Evolutionary conservation across 139 green algal species (phyloP).

Genomic region (Edaphochlamys debaryana): DNA sequence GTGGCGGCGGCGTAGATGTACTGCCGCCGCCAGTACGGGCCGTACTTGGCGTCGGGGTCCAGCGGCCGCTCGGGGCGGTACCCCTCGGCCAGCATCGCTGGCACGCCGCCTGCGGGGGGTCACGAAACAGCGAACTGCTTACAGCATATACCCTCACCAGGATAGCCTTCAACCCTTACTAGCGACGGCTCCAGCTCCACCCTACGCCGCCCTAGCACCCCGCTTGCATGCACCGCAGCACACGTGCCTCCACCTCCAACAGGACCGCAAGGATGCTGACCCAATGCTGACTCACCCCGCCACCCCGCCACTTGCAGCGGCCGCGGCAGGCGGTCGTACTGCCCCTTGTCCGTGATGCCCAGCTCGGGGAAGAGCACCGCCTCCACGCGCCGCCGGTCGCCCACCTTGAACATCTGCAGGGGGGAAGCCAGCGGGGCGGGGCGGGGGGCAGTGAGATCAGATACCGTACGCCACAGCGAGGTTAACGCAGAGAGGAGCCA

Average conservation of each 20-base stretch:
- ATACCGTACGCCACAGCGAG: too few relatives aligned
- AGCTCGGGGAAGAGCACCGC: constrained; percentile 62
- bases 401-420: constrained; percentile 64
- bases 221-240: too few relatives aligned
- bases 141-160: too few relatives aligned
- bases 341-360: constrained; percentile 47
- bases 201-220: too few relatives aligned
- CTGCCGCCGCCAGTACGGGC: constrained; percentile 68
- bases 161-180: too few relatives aligned
- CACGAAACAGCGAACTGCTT: too few relatives aligned
- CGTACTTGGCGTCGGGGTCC: constrained; percentile 43
- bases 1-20: constrained; percentile 96
- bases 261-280: too few relatives aligned
- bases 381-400: constrained; percentile 63
- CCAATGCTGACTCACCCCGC: constrained; percentile 38
- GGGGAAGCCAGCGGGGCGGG: too few relatives aligned
- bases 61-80: constrained; percentile 4
- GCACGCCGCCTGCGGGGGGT: constrained; percentile 34
- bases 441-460: too few relatives aligned
- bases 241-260: too few relatives aligned
- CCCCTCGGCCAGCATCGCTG: constrained; percentile 42
- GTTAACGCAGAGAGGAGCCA: too few relatives aligned
- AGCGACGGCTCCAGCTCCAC: too few relatives aligned
- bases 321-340: constrained; percentile 61
- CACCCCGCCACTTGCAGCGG: constrained; percentile 64